Conservation (phyloP, 305 asterid species). For the Coffea humblotiana region DNA sequence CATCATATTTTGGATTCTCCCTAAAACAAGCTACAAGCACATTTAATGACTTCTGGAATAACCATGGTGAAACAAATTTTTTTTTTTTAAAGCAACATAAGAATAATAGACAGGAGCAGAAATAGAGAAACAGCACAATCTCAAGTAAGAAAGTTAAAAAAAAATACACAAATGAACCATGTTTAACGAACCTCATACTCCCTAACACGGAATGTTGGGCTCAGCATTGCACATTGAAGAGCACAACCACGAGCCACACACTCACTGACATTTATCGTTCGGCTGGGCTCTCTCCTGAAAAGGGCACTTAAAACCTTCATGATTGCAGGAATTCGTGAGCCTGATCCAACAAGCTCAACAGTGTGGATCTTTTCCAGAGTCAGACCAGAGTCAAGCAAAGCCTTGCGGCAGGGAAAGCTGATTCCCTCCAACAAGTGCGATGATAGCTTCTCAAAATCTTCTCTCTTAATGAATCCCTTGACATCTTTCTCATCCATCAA, state of each 20-base stretch:
- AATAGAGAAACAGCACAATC: background rate
- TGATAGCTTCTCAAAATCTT: conserved; percentile 82
- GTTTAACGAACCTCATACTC: conserved; percentile 77
- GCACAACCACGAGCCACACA: conserved; percentile 98
- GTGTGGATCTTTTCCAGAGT: conserved; percentile 65
- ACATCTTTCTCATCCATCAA: conserved; percentile 98
- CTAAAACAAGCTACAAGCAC: background rate
- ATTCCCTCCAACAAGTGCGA: conserved; percentile 66
- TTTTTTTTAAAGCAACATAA: background rate
- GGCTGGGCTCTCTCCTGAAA: conserved; percentile 71
- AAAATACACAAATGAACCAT: conserved; percentile 7
- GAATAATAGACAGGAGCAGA: conserved; percentile 4
- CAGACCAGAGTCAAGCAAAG: conserved; percentile 49
- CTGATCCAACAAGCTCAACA: conserved; percentile 98
- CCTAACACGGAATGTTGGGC: conserved; percentile 75
- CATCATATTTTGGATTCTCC: background rate
- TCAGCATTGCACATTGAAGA: conserved; percentile 93
- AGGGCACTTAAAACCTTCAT: conserved; percentile 57
- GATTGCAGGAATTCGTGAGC: conserved; percentile 90
- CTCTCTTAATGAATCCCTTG: conserved; percentile 81
- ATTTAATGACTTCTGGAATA: background rate
- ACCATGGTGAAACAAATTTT: background rate
- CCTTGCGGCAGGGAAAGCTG: conserved; percentile 66
- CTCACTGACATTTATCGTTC: conserved; percentile 92
- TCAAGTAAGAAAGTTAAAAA: background rate